These are phyloP conservation scores for Lasiosphaeria miniovina DNA, from an alignment of 495 filamentous ascomycete species.

Conservation along the genomic window DNA sequence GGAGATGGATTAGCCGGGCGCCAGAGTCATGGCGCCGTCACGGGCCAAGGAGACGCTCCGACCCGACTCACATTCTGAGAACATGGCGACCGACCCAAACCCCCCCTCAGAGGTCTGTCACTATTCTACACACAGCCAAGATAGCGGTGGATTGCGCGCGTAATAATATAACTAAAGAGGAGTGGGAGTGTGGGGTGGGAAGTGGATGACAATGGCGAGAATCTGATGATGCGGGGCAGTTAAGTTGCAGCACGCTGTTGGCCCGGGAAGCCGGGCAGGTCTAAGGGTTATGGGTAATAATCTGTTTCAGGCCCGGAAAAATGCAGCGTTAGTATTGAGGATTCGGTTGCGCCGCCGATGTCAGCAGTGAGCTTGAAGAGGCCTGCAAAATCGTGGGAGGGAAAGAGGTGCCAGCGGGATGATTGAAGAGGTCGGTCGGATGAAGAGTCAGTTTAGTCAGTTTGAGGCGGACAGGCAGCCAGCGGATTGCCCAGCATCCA, in stretches of 20 bases:
- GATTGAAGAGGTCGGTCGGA: too few species aligned
- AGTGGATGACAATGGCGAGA: constrained; percentile 5
- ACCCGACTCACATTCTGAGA: constrained; percentile 85
- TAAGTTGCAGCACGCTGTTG: neutral
- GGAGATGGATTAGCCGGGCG: constrained; percentile 10
- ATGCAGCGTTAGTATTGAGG: too few species aligned
- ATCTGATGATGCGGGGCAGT: constrained; percentile 1
- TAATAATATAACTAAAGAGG: constrained; percentile 3
- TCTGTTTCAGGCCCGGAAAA: neutral
- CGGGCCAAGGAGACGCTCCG: neutral
- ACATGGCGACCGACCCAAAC: constrained; percentile 58
- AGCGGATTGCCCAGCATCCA: constrained; percentile 14
- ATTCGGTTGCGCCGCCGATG: too few species aligned
- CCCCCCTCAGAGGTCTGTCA: constrained; percentile 23
- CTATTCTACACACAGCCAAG: constrained; percentile 9
- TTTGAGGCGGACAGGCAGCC: constrained; percentile 5
- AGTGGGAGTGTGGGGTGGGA: neutral
- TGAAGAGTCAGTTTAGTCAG: too few species aligned
- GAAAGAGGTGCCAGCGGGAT: neutral
- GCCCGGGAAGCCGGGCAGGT: neutral
- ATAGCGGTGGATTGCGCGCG: neutral
- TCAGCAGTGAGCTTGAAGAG: too few species aligned
- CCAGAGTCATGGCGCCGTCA: neutral
- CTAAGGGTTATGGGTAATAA: neutral
- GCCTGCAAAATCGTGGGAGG: neutral